phyloP scores from a whole-genome alignment of 352 stramenopile genomes.

The Phytophthora hybrid region DNA sequence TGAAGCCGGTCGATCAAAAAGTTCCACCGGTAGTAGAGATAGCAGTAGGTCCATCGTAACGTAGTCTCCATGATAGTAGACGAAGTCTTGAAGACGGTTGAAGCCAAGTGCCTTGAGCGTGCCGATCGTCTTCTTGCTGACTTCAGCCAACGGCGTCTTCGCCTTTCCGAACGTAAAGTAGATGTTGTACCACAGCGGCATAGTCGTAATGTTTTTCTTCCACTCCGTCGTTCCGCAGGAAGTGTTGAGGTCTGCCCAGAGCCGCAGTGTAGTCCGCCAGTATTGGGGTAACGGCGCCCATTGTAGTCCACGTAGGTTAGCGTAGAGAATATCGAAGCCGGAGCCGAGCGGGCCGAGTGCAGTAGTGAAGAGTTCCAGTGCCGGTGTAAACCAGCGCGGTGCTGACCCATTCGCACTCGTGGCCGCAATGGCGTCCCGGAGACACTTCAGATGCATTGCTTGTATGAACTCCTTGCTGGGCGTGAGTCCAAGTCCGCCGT shows the following conservation, averaged over 20 bases:
- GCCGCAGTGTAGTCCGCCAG: not conserved
- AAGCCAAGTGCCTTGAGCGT: not conserved
- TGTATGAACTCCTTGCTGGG: not conserved
- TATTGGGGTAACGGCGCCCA: not conserved
- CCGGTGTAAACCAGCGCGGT: not conserved
- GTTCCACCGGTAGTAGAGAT: not conserved
- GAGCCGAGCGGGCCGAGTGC: not conserved
- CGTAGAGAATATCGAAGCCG: slow-evolving; percentile 1
- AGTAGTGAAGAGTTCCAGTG: not conserved
- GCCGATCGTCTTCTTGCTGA: not conserved
- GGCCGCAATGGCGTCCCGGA: not conserved
- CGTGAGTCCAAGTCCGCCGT: not conserved
- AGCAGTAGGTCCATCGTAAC: slow-evolving; percentile 1
- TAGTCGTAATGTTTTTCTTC: not conserved
- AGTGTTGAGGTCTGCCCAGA: not conserved
- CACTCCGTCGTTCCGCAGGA: not conserved
- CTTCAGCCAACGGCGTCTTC: not conserved
- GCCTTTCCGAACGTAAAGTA: slow-evolving; percentile 16
- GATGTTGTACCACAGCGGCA: slow-evolving; percentile 19
- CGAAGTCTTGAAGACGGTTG: slow-evolving; percentile 14
- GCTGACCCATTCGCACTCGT: not conserved
- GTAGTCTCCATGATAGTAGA: not conserved
- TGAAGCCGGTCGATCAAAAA: not conserved
- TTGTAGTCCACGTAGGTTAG: not conserved
- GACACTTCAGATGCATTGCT: not conserved